Conservation (phyloP, 352 stramenopile genomes). For the Phytophthora citrophthora region DNA sequence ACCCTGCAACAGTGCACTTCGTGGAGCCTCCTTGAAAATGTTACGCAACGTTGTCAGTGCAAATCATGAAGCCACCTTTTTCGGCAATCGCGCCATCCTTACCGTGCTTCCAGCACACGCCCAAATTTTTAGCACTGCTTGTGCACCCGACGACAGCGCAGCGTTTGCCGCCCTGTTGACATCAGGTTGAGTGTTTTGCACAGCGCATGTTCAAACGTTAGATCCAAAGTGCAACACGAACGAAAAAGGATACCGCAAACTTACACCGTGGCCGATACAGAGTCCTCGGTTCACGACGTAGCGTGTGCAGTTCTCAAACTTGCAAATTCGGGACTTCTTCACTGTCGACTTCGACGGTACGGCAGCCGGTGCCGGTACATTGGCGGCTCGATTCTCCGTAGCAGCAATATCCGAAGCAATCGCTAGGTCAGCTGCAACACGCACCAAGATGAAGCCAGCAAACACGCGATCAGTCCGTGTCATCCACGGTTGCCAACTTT, state of each 20-base stretch:
- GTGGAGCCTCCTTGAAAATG: conserved; percentile 62
- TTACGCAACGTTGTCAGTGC: conserved; percentile 30
- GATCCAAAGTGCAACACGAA: conserved; percentile 14
- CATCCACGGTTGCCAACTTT: conserved; percentile 12
- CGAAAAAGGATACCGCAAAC: conserved; percentile 10
- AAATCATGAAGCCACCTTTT: conserved; percentile 52
- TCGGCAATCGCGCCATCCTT: conserved; percentile 31
- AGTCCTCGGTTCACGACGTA: conserved; percentile 81
- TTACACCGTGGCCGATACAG: conserved; percentile 74
- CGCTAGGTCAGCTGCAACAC: conserved; percentile 31
- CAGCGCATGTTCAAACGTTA: conserved; percentile 20
- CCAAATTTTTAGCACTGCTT: conserved; percentile 79
- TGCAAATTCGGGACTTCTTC: conserved; percentile 81
- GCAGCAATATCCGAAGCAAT: conserved; percentile 18
- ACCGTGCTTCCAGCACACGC: conserved; percentile 83
- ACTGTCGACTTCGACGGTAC: conserved; percentile 27
- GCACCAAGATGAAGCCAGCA: conserved; percentile 21
- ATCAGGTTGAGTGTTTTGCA: conserved; percentile 32
- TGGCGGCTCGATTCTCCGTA: conserved; percentile 31
- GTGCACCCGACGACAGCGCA: conserved; percentile 69
- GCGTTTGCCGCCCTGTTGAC: conserved; percentile 66
- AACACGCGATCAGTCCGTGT: conserved; percentile 26
- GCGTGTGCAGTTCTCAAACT: conserved; percentile 74
- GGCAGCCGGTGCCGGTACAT: conserved; percentile 19
- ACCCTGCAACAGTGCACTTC: conserved; percentile 70